Conservation (phyloP, 768 basidiomycete genomes). For the Trametes elegans region DNA sequence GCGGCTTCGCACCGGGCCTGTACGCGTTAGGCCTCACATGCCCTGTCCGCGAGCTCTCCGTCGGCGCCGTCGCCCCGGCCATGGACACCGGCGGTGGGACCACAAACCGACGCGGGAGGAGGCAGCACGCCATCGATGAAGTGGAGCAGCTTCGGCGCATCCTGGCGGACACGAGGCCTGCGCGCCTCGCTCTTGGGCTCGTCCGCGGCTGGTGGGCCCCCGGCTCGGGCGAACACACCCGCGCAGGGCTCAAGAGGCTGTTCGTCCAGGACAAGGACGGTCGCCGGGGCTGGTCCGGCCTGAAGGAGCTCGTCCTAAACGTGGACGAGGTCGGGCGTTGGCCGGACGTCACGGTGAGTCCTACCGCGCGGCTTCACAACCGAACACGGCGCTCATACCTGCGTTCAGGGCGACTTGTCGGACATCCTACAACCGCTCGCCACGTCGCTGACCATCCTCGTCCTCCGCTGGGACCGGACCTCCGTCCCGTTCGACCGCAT, state of each 20-base stretch:
- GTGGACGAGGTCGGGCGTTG: conserved; percentile 11
- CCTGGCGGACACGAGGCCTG: conserved; percentile 1
- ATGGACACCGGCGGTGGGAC: neutral
- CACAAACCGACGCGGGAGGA: neutral
- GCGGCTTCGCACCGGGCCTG: conserved; percentile 13
- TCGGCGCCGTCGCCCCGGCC: conserved; percentile 2
- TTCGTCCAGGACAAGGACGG: conserved; percentile 1
- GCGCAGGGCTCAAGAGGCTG: neutral
- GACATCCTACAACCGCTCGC: conserved; percentile 13
- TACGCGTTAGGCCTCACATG: conserved; percentile 13
- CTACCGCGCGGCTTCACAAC: neutral
- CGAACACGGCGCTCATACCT: neutral
- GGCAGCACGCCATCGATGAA: neutral
- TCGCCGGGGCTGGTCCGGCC: neutral
- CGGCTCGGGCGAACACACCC: neutral
- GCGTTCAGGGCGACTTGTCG: conserved; percentile 10
- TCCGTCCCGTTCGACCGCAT: conserved; percentile 16
- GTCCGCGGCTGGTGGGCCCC: conserved; percentile 10
- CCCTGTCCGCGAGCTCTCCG: conserved; percentile 2
- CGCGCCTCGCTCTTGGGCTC: neutral
- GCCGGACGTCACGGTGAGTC: conserved; percentile 12
- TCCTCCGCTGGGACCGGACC: conserved; percentile 17
- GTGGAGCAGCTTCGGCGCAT: conserved; percentile 2
- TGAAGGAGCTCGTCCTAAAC: conserved; percentile 10
- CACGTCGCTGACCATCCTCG: conserved; percentile 6